Base-by-base conservation (phyloP, 495 filamentous ascomycete genomes). In the Pseudevernia furfuracea region DNA sequence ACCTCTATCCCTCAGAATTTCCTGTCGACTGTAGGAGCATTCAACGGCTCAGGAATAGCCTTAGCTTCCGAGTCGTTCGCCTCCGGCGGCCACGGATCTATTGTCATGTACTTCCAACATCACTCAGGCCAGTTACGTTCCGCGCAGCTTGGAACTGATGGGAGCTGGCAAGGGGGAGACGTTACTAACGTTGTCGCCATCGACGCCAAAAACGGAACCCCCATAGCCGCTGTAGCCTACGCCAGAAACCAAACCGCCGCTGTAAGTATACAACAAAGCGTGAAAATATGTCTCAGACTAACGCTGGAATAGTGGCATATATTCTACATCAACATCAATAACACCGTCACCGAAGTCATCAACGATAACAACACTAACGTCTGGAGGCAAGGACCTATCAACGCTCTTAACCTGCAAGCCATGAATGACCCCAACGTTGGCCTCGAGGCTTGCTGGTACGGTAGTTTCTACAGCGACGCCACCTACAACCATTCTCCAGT, bases 371-470 rank as follows among this genome's bases (percentile, higher is more conserved):
- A 43, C 6, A 74, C 70, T 25, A 72, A 74, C 37, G 48, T 75
- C 48, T 74, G 72, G 71, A 34, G 46, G 9, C 59, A 65, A 0
- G 74, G 74, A 5, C 64, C 61, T 23, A 59, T 76, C 28, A 71
- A 66, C 66, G 58, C 63, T 1, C 66, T 71, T 37, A 68, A 74
- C 11, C 66, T 75, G 30, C 52, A 61, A 28, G 71, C 70, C 15
- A 71, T 69, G 58, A 63, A 71, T 36, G 66, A 65, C 43, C 68
- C 67, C 19, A 59, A 61, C 41, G 74, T 76, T 2, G 74, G 74
- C 49, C 66, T 76, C 36, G 68, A 75, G 66, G 74, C 72, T 15
- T 75, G 74, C 62, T 75, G 72, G 72, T 73, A 75, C 61, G 74
- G 72, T 25, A 70, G 68, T 62, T 74, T 70, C 64, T 75, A 76